Base-by-base conservation (phyloP, 169 alveolate species). In the Blepharisma undulans region DNA sequence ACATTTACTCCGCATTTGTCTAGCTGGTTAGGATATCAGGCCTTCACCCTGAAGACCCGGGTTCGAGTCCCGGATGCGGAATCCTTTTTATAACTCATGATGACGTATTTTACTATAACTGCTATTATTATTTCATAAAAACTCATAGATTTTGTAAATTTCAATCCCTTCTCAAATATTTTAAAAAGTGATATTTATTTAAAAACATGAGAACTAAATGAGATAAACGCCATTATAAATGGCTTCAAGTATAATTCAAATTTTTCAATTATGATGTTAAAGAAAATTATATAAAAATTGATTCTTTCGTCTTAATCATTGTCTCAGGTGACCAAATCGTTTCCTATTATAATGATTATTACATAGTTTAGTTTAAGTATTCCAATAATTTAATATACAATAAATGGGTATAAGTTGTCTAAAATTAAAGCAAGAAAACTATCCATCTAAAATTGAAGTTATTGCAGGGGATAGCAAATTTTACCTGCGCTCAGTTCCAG, bases 1-100 rank as follows among this genome's bases (percentile, higher is more conserved):
- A 74, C 0, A 18, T n/a, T 79, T 25, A 29, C 34, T 94, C 96
- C 96, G 88, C 96, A 92, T 92, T 98, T 98, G 99, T 98, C 99
- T 98, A 98, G 99, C 95, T 95, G 99, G 99, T 98, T 98, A 98
- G 99, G 99, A 98, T 98, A 98, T 97, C 95, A 98, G 99, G 99
- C 99, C 98, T 98, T 98, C 99, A 98, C 99, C 99, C 99, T 98
- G 96, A 97, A 98, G 99, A 98, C 99, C 99, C 99, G 99, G 99
- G 99, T 98, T 98, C 99, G 99, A 98, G 99, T 98, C 99, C 99
- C 99, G 99, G 99, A 86, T 86, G 91, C 84, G 91, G 91, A 86
- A 86, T 86, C 66, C 66, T 48, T 48, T 48, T 48, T 48, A 48
- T 48, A 5, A 48, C 66, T 48, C 14, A 1, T 48, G 66, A 18